phyloP scores from a whole-genome alignment of 2,329 filamentous ascomycete genomes.

The Rosellinia necatrix region DNA sequence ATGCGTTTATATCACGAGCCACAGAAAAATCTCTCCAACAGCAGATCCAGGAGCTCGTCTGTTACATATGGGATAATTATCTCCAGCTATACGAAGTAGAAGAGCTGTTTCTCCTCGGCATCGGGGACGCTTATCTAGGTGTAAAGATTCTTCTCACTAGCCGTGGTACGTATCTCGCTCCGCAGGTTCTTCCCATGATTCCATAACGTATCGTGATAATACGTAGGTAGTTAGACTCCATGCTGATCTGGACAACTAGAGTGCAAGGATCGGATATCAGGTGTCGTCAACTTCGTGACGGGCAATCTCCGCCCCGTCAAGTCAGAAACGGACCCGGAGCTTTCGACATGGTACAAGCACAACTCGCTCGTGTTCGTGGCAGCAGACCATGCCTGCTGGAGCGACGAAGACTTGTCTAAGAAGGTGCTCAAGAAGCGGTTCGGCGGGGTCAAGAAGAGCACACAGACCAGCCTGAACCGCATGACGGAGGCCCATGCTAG shows the following conservation, averaged over 20 bases:
- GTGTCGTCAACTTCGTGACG: conserved; percentile 80
- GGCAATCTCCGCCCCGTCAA: conserved; percentile 77
- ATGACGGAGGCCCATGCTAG: conserved; percentile 62
- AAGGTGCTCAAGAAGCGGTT: conserved; percentile 66
- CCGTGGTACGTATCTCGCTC: conserved; percentile 58
- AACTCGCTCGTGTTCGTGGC: conserved; percentile 82
- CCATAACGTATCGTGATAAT: no score
- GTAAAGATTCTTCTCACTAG: conserved; percentile 80
- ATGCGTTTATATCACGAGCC: conserved; percentile 51
- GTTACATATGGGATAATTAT: conserved; percentile 97
- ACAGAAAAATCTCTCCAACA: conserved; percentile 57
- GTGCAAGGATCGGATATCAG: conserved; percentile 70
- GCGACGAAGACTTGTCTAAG: conserved; percentile 60
- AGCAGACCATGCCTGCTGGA: conserved; percentile 76
- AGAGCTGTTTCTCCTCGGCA: conserved; percentile 82
- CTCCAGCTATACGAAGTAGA: conserved; percentile 76
- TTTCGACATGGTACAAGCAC: conserved; percentile 81
- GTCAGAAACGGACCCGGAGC: conserved; percentile 73
- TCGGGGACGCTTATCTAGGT: conserved; percentile 86
- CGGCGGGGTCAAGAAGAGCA: conserved; percentile 60
- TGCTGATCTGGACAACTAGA: conserved; percentile 44
- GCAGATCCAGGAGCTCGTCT: conserved; percentile 73
- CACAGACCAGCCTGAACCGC: conserved; percentile 52
- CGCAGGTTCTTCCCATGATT: not conserved
- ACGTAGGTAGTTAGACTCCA: not conserved